phyloP scores from a whole-genome alignment of 2,329 filamentous ascomycete genomes.

The Ceratocystis eucalypticola region DNA sequence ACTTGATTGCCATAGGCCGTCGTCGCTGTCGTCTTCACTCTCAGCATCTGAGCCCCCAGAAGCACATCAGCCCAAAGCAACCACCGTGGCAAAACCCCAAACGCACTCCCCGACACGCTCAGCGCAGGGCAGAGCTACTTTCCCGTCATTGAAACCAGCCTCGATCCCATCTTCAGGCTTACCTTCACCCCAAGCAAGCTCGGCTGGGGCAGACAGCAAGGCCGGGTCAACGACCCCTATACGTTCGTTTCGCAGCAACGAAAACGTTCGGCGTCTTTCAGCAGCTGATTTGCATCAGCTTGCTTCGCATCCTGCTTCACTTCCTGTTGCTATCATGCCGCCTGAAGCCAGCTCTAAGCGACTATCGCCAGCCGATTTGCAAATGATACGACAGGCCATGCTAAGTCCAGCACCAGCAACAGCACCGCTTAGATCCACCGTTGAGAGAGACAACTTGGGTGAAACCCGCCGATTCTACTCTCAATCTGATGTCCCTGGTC shows the following conservation, averaged over 20 bases:
- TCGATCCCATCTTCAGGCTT: background rate
- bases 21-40: background rate
- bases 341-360: conserved; percentile 25
- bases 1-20: background rate
- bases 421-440: background rate
- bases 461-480: background rate
- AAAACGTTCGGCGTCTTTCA: conserved; percentile 40
- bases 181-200: background rate
- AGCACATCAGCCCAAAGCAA: background rate
- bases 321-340: conserved; percentile 35
- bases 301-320: conserved; percentile 42
- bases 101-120: background rate
- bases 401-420: conserved; percentile 7
- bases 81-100: background rate
- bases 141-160: background rate
- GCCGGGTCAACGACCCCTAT: background rate
- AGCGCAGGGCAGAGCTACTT: background rate
- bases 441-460: background rate
- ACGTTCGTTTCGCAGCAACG: conserved; percentile 24
- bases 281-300: conserved; percentile 46
- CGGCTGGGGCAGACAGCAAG: background rate
- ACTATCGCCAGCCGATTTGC: conserved; percentile 13
- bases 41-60: background rate
- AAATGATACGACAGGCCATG: conserved; percentile 25
- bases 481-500: conserved; percentile 6